Evolutionary conservation across 2,329 filamentous ascomycete species (phyloP).

Genomic region (Fusarium palustre): DNA sequence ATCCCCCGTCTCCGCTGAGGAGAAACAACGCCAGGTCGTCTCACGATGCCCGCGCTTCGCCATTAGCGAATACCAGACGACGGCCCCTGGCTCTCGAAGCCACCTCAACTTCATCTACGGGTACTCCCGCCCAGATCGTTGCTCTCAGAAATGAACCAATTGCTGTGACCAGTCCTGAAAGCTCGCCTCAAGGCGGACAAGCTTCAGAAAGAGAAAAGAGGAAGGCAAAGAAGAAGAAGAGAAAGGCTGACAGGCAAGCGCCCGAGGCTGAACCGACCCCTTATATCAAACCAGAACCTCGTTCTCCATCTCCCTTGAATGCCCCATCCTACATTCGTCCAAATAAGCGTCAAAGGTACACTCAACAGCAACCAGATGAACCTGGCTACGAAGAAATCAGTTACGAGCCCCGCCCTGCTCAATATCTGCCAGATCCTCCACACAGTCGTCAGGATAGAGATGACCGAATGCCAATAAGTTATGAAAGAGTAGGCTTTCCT

Average conservation of each 20-base stretch:
- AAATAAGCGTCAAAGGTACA: conserved; percentile 67
- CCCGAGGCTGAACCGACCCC: conserved; percentile 62
- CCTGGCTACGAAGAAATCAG: conserved; percentile 54
- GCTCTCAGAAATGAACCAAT: conserved; percentile 64
- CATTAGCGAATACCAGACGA: conserved; percentile 62
- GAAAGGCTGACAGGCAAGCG: conserved; percentile 63
- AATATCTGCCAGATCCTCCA: conserved; percentile 52
- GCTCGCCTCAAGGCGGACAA: conserved; percentile 66
- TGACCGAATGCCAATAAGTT: conserved; percentile 51
- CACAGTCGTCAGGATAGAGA: conserved; percentile 48
- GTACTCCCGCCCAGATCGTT: conserved; percentile 65
- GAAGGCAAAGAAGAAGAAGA: conserved; percentile 64
- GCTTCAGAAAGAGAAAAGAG: conserved; percentile 64
- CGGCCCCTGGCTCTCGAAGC: conserved; percentile 27
- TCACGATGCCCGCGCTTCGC: conserved; percentile 77
- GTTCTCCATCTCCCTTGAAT: conserved; percentile 69
- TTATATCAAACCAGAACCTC: conserved; percentile 73
- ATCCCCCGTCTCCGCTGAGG: conserved; percentile 70
- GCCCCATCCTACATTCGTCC: conserved; percentile 66
- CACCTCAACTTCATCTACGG: conserved; percentile 39
- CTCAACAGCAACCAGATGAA: conserved; percentile 54
- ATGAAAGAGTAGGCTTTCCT: conserved; percentile 46
- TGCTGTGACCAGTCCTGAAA: conserved; percentile 68
- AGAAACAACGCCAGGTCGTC: conserved; percentile 78
- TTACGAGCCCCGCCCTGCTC: conserved; percentile 56